Percentiles rank a stretch among this genome's conserved stretches.
Evolutionary conservation across 768 basidiomycete species (phyloP).

Genomic region (Rhodosporidiobolus odoratus): DNA sequence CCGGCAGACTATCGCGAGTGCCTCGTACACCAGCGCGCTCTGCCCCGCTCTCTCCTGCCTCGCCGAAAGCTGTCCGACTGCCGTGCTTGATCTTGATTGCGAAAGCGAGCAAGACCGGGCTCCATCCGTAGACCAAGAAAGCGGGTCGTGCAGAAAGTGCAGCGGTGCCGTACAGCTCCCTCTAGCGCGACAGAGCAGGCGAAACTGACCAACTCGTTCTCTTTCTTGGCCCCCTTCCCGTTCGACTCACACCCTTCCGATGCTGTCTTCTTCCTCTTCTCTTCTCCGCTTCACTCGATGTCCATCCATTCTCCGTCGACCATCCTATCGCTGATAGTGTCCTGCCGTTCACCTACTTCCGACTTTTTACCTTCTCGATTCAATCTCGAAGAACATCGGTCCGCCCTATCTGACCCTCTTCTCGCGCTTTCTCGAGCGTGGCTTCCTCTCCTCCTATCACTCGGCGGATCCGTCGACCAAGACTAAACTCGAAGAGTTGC

Average conservation of each 20-base stretch:
- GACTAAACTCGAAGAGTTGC: slow-evolving; percentile 96
- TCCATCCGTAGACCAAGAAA: too few species aligned
- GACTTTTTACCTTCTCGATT: slow-evolving; percentile 88
- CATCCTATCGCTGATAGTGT: slow-evolving; percentile 55
- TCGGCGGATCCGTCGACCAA: slow-evolving; percentile 53
- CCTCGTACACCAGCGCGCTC: too few species aligned
- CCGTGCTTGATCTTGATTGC: too few species aligned
- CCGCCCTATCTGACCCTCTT: slow-evolving; percentile 86
- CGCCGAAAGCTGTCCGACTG: too few species aligned
- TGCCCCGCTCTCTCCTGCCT: too few species aligned
- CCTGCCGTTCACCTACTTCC: slow-evolving; percentile 85
- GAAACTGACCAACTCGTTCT: too few species aligned
- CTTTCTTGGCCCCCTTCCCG: too few species aligned
- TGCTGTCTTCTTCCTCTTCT: slow-evolving; percentile 1
- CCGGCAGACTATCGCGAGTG: too few species aligned
- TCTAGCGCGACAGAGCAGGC: not conserved
- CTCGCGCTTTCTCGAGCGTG: slow-evolving; percentile 67
- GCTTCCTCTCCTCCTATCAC: slow-evolving; percentile 82
- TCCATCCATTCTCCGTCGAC: not conserved
- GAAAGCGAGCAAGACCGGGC: too few species aligned
- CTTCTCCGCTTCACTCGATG: not conserved
- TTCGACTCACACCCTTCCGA: too few species aligned
- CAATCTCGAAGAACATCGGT: slow-evolving; percentile 92
- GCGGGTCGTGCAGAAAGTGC: too few species aligned
- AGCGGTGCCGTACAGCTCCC: slow-evolving; percentile 3